Conservation (phyloP, 805 yeast genomes). For the Wickerhamiella occidentalis region DNA sequence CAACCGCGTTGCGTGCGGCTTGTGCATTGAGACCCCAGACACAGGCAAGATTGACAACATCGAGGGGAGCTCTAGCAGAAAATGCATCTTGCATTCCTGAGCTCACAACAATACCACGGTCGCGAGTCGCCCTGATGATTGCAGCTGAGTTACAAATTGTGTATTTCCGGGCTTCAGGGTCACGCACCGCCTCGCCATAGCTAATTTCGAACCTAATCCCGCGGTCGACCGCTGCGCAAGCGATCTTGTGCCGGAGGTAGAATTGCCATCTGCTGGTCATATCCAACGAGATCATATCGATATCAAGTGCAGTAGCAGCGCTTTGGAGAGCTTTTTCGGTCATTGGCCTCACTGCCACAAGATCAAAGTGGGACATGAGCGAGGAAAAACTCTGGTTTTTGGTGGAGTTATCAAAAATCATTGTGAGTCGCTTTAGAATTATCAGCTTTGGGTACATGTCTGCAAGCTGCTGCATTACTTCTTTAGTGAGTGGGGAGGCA, state of each 20-base stretch:
- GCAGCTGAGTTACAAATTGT: constrained; percentile 62
- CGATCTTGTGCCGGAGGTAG: constrained; percentile 68
- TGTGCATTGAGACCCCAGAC: constrained; percentile 59
- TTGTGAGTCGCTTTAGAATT: constrained; percentile 59
- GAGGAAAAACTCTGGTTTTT: constrained; percentile 51
- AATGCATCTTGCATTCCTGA: constrained; percentile 53
- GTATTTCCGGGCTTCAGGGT: constrained; percentile 39
- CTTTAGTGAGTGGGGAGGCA: constrained; percentile 18
- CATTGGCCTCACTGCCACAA: constrained; percentile 69
- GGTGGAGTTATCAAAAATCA: constrained; percentile 64
- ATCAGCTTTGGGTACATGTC: constrained; percentile 33
- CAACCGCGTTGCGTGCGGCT: constrained; percentile 47
- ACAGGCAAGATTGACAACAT: constrained; percentile 51
- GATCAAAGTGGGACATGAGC: constrained; percentile 47
- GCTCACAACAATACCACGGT: constrained; percentile 64
- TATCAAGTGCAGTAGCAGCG: constrained; percentile 62
- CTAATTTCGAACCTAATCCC: constrained; percentile 75
- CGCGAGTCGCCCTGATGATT: constrained; percentile 68
- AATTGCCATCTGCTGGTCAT: constrained; percentile 55
- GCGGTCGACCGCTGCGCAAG: constrained; percentile 69
- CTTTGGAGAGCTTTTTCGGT: constrained; percentile 68
- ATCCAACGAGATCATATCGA: constrained; percentile 70
- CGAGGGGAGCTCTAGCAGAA: constrained; percentile 46
- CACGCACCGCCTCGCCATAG: constrained; percentile 39
- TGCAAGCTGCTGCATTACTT: constrained; percentile 23